Base-by-base conservation (phyloP, 805 yeast species). In the Yarrowia sp. region DNA sequence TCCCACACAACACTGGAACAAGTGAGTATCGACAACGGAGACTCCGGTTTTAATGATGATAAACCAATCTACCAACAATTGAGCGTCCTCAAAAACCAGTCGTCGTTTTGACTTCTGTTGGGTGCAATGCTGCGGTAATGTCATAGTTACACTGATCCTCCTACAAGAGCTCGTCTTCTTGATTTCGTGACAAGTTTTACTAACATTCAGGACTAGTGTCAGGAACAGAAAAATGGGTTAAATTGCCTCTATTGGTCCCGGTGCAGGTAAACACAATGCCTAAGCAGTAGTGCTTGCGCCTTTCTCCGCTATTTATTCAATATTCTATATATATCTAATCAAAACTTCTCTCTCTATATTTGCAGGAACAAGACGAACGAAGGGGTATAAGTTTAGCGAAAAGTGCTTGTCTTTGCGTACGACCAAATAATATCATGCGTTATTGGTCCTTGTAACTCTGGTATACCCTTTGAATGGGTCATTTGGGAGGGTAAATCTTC, bases 91-190 rank as follows among this genome's bases (percentile, higher is more conserved):
- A 30, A 41, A 40, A 58, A 41, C 38, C 63, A 58, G 49, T 58
- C 30, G 51, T 58, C 63, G 63, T 58, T 33, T 58, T 58, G 63
- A 58, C 51, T 58, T 58, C 51, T 58, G 63, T 58, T 56, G 63
- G 51, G 21, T 21, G 63, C 63, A 58, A 58, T 58, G 63, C 63
- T 58, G 63, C 63, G 63, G 63, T 58, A 58, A 58, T 58, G 63
- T 58, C 63, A 58, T 58, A 58, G 63, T 58, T 58, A 58, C 63
- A 41, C 63, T 58, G 63, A 58, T 41, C 41, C 12, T 17, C 7
- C 26, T 38, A 11, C 48, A 26, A 26, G 38, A 30, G 17, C 12
- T 28, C 8, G 7, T 21, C 28, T 40, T 28, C 38, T 14, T 14
- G 14, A 19, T 19, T 3, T 40, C 12, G 28, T 10, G 46, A 41